Percentiles rank a stretch among this genome's conserved stretches.
These are phyloP conservation scores for Starmera stellimalicola DNA, from an alignment of 1,139 yeast genomes.

Conservation along the genomic window DNA sequence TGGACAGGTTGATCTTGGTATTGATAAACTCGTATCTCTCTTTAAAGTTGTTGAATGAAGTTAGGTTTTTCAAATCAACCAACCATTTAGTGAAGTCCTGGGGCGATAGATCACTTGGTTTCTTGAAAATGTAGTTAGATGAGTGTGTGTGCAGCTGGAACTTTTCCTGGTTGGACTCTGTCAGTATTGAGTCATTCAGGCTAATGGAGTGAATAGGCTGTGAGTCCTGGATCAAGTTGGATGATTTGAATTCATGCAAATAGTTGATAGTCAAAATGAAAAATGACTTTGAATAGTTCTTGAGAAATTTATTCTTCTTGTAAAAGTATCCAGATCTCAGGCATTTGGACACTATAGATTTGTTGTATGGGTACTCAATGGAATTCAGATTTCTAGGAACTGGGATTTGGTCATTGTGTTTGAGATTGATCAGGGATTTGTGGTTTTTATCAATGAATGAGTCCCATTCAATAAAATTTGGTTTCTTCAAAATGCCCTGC, in stretches of 20 bases:
- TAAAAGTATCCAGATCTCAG: slow-evolving; percentile 43
- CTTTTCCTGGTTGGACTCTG: slow-evolving; percentile 24
- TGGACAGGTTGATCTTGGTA: slow-evolving; percentile 15
- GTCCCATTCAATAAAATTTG: slow-evolving; percentile 65
- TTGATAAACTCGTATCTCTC: slow-evolving; percentile 27
- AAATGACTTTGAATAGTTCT: slow-evolving; percentile 56
- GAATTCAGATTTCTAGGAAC: slow-evolving; percentile 37
- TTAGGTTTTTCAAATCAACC: slow-evolving; percentile 32
- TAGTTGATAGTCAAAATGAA: slow-evolving; percentile 67
- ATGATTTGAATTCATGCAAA: slow-evolving; percentile 61
- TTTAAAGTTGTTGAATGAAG: slow-evolving; percentile 23
- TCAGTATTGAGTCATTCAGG: slow-evolving; percentile 29
- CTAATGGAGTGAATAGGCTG: slow-evolving; percentile 32
- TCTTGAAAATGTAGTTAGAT: slow-evolving; percentile 15
- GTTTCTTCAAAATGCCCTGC: slow-evolving; percentile 55
- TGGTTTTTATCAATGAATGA: slow-evolving; percentile 50
- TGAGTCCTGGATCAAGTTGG: slow-evolving; percentile 48
- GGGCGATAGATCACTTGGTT: slow-evolving; percentile 22
- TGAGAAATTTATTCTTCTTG: slow-evolving; percentile 55
- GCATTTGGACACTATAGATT: slow-evolving; percentile 40
- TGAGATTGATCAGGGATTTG: slow-evolving; percentile 28
- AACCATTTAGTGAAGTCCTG: slow-evolving; percentile 35
- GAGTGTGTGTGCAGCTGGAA: slow-evolving; percentile 17
- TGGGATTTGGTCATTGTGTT: slow-evolving; percentile 39
- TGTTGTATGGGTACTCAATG: slow-evolving; percentile 42